phyloP scores from a whole-genome alignment of 2,329 filamentous ascomycete genomes.

The Berkeleyomyces basicola region DNA sequence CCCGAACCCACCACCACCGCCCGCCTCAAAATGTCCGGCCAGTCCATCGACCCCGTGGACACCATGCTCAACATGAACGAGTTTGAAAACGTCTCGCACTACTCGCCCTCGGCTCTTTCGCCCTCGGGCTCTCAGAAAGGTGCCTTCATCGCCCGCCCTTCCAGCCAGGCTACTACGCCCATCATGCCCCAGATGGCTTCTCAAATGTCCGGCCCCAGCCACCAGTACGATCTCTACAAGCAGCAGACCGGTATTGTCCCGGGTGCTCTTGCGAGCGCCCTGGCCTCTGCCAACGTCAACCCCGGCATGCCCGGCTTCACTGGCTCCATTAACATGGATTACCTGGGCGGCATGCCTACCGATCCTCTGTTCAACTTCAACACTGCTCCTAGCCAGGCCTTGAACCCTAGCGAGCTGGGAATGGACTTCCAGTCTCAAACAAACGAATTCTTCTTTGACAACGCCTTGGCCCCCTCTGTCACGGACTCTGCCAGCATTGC shows the following conservation, averaged over 20 bases:
- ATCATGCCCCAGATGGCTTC: conserved; percentile 33
- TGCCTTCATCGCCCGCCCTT: conserved; percentile 32
- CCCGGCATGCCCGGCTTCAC: conserved; percentile 37
- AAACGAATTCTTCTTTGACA: conserved; percentile 49
- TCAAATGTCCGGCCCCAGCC: conserved; percentile 65
- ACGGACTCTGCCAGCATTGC: conserved; percentile 32
- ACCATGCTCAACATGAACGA: conserved; percentile 43
- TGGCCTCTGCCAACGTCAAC: conserved; percentile 52
- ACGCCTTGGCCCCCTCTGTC: conserved; percentile 16
- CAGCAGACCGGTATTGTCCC: conserved; percentile 89
- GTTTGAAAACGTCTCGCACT: conserved; percentile 43
- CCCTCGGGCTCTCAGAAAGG: conserved; percentile 37
- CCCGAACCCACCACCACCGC: not conserved
- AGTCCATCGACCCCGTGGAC: conserved; percentile 36
- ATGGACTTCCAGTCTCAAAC: conserved; percentile 36
- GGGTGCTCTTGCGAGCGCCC: conserved; percentile 63
- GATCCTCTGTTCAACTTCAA: conserved; percentile 60
- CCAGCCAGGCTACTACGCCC: conserved; percentile 38
- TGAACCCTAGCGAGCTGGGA: conserved; percentile 48
- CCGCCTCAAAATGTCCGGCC: conserved; percentile 19
- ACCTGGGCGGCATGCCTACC: conserved; percentile 38
- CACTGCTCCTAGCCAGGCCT: conserved; percentile 44
- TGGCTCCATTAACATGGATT: conserved; percentile 32
- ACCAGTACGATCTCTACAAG: conserved; percentile 88
- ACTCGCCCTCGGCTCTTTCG: conserved; percentile 40